Evolutionary conservation across 2,329 filamentous ascomycete genomes (phyloP), one percentile per base, ranked within the genome.

Genomic region (Fusarium abutilonis): DNA sequence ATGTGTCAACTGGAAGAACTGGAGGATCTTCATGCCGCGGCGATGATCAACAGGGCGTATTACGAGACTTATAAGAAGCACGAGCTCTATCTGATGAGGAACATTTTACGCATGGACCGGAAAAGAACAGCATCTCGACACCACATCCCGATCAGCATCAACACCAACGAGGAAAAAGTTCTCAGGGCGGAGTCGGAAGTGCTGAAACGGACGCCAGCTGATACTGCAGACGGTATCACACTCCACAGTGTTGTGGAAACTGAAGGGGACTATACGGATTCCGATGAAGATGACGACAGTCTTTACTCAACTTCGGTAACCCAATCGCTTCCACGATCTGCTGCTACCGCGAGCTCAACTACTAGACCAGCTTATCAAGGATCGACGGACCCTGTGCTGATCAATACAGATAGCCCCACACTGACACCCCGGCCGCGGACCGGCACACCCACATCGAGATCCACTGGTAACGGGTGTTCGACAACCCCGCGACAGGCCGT

Each of bases 51-150:
- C 55, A 75, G 74, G 36, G 69, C 67, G 4, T 82, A 81, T 58
- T 82, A 81, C 35, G 72, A 73, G 7, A 77, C 77, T 3, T 83
- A 80, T 51, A 78, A 81, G 68, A 73, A 73, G 38, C 75, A 83
- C 50, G 78, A 82, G 63, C 70, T 77, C 3, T 63, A 60, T 10
- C 66, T 83, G 10, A 72, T 77, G 71, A 72, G 72, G 4, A 75
- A 72, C 9, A 73, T 77, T 4, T 64, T 77, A 0, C 74, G 73
- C 8, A 72, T 70, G 21, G 73, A 68, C 29, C 56, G 68, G 1
- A 63, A 68, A 23, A 60, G 70, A 29, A 56, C 56, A 5, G 62
- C 53, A 7, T 29, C 48, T 21, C 62, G 54, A 4, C 64, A 64
- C 3, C 61, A 67, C 4, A 56, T 69, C 10, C 64, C 70, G 1